Evolutionary conservation across 192 early-diverging fungal species (phyloP).

Genomic region (Pilobolus umbonatus): DNA sequence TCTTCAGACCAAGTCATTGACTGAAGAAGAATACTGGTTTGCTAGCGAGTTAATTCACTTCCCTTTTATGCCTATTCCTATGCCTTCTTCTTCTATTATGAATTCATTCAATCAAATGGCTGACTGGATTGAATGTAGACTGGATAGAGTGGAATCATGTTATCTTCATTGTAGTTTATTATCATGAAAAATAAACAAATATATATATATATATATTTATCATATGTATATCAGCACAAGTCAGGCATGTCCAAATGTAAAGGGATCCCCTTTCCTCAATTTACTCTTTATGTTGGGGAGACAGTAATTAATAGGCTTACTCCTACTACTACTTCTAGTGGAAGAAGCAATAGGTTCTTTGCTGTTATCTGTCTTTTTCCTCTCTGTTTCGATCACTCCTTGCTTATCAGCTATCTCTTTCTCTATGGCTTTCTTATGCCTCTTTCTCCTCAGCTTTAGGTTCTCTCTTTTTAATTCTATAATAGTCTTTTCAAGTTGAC

Average conservation of each 20-base stretch:
- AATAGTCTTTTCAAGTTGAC: background rate
- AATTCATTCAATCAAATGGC: background rate
- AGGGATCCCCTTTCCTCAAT: background rate
- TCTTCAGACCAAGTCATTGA: conserved; percentile 30
- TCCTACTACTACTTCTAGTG: background rate
- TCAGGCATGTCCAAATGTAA: background rate
- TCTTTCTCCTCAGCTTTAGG: background rate
- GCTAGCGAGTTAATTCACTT: conserved; percentile 29
- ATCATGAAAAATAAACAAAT: no score
- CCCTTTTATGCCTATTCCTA: conserved; percentile 16
- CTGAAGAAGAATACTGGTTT: conserved; percentile 40
- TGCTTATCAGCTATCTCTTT: background rate
- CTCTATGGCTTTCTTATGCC: background rate
- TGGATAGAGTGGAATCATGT: background rate
- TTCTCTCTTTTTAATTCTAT: background rate
- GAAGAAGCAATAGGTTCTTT: background rate
- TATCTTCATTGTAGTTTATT: conserved; percentile 7
- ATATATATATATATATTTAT: no score
- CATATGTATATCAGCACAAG: no score
- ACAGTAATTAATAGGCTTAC: background rate
- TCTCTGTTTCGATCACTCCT: background rate
- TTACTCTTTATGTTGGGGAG: background rate
- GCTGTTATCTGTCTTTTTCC: background rate
- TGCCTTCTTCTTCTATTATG: background rate
- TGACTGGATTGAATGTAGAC: conserved; percentile 5